Evolutionary conservation across 2,329 filamentous ascomycete genomes (phyloP).

Genomic region (Acarospora socialis): DNA sequence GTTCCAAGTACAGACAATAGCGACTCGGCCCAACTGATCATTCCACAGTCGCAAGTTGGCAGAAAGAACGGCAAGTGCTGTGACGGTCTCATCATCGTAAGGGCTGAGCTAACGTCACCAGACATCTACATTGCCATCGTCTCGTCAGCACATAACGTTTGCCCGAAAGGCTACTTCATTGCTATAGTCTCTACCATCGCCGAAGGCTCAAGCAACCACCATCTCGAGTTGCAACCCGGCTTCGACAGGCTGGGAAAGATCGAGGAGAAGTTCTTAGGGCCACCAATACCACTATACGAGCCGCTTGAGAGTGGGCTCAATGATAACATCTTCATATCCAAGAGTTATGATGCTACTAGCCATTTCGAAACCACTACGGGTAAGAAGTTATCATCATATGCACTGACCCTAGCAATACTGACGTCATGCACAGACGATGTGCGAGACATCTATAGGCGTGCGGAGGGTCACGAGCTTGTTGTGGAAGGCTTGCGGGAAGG

Average conservation of each 20-base stretch:
- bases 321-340: slow-evolving; percentile 93
- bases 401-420: background rate
- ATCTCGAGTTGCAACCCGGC: slow-evolving; percentile 84
- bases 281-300: slow-evolving; percentile 87
- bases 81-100: background rate
- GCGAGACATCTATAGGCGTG: slow-evolving; percentile 78
- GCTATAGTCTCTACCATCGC: slow-evolving; percentile 97
- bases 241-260: slow-evolving; percentile 84
- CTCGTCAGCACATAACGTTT: slow-evolving; percentile 92
- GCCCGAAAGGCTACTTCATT: slow-evolving; percentile 97
- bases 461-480: slow-evolving; percentile 69
- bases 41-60: slow-evolving; percentile 92
- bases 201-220: slow-evolving; percentile 82
- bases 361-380: slow-evolving; percentile 86
- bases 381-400: slow-evolving; percentile 22
- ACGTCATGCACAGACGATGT: slow-evolving; percentile 55
- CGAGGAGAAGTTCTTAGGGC: slow-evolving; percentile 92
- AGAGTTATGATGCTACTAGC: slow-evolving; percentile 94
- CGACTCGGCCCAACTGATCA: slow-evolving; percentile 90
- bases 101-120: slow-evolving; percentile 25
- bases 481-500: slow-evolving; percentile 78
- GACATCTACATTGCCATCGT: slow-evolving; percentile 96
- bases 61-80: slow-evolving; percentile 70
- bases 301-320: slow-evolving; percentile 67
- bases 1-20: slow-evolving; percentile 75